These are phyloP conservation scores for Harrya chromipes DNA, from an alignment of 768 basidiomycete genomes.

Conservation along the genomic window DNA sequence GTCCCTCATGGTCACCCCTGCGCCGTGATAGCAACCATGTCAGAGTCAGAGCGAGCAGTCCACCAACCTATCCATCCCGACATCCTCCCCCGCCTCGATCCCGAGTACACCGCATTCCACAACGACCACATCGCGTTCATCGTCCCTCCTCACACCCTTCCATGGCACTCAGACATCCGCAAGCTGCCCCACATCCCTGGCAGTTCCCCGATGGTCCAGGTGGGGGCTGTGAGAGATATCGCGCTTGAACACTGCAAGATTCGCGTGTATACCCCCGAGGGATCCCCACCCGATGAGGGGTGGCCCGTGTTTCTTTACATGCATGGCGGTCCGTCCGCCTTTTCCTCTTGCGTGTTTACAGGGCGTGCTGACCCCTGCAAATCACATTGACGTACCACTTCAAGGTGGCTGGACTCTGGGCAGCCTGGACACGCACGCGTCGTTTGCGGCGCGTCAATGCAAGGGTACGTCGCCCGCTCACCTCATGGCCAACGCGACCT, in stretches of 20 bases:
- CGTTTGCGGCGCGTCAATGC: conserved; percentile 42
- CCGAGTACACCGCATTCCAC: conserved; percentile 63
- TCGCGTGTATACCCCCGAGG: conserved; percentile 63
- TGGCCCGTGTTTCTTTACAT: conserved; percentile 74
- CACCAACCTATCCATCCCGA: conserved; percentile 59
- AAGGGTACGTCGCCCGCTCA: conserved; percentile 12
- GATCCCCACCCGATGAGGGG: conserved; percentile 44
- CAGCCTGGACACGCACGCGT: conserved; percentile 53
- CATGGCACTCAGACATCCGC: conserved; percentile 58
- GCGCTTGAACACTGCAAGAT: conserved; percentile 48
- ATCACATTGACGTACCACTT: neutral
- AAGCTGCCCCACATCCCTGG: conserved; percentile 51
- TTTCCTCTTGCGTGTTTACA: neutral
- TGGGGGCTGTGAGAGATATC: conserved; percentile 52
- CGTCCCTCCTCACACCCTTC: conserved; percentile 50
- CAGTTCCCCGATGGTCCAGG: conserved; percentile 50
- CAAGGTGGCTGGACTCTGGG: conserved; percentile 76
- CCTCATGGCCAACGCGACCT: neutral
- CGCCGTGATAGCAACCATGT: too few species aligned
- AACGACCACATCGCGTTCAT: conserved; percentile 43
- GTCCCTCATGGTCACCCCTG: too few species aligned
- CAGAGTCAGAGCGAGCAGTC: conserved; percentile 6
- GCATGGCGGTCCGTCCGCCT: conserved; percentile 54
- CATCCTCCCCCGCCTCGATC: conserved; percentile 52
- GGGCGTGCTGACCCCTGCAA: too few species aligned